phyloP scores from a whole-genome alignment of 1,284 basidiomycete species.

The Mycosarcoma mackinlayi region DNA sequence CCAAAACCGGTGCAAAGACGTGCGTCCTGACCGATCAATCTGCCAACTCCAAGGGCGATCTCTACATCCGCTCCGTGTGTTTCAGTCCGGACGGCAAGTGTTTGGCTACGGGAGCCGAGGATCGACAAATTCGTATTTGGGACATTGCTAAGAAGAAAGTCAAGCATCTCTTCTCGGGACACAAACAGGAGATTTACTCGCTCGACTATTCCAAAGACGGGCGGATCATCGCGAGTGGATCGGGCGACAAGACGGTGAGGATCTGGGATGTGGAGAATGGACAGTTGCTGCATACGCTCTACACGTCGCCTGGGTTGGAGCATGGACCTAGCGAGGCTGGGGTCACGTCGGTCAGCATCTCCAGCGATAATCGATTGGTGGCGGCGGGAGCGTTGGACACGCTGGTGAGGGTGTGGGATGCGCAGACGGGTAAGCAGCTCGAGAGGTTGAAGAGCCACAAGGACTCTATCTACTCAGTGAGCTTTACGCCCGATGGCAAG shows the following conservation, averaged over 20 bases:
- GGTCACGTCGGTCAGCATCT: slow-evolving; percentile 80
- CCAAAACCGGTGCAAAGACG: slow-evolving; percentile 82
- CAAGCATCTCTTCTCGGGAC: slow-evolving; percentile 79
- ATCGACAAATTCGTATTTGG: slow-evolving; percentile 73
- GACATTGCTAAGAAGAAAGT: slow-evolving; percentile 77
- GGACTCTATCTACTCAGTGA: slow-evolving; percentile 84
- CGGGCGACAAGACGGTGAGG: slow-evolving; percentile 87
- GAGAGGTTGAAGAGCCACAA: slow-evolving; percentile 82
- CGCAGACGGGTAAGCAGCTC: slow-evolving; percentile 77
- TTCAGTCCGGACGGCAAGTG: slow-evolving; percentile 66
- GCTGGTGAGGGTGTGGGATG: slow-evolving; percentile 87
- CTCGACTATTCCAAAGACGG: slow-evolving; percentile 84
- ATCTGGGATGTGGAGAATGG: slow-evolving; percentile 85
- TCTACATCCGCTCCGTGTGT: slow-evolving; percentile 67
- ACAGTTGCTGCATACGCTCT: slow-evolving; percentile 62
- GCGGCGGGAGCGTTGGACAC: slow-evolving; percentile 87
- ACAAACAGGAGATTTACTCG: slow-evolving; percentile 90
- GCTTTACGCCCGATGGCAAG: slow-evolving; percentile 86
- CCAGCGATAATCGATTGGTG: slow-evolving; percentile 81
- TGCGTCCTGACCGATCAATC: slow-evolving; percentile 74
- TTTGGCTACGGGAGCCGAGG: slow-evolving; percentile 67
- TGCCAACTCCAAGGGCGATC: slow-evolving; percentile 57
- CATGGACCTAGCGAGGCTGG: slow-evolving; percentile 77
- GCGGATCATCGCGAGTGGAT: slow-evolving; percentile 84
- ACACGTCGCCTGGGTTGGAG: slow-evolving; percentile 69